A percentile compares a stretch with the other conserved stretches of the same genome.
phyloP scores from a whole-genome alignment of 1,284 basidiomycete genomes.

The Apiotrichum laibachii region DNA sequence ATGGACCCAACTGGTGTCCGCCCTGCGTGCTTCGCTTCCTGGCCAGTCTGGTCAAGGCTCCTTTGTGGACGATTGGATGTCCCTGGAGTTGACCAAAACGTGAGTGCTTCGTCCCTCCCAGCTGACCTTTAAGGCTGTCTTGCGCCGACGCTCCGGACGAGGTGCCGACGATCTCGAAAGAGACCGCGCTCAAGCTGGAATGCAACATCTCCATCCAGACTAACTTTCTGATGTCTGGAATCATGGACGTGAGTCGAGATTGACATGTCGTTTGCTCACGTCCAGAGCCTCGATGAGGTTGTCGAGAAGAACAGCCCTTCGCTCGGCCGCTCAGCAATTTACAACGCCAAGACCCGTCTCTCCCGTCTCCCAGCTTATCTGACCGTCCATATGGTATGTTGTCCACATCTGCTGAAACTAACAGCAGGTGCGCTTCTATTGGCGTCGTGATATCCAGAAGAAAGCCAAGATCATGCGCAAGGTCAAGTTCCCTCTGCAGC shows the following conservation, averaged over 20 bases:
- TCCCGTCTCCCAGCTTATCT: slow-evolving; percentile 71
- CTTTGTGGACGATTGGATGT: slow-evolving; percentile 83
- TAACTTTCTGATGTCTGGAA: slow-evolving; percentile 86
- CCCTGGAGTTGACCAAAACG: slow-evolving; percentile 76
- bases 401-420: slow-evolving; percentile 61
- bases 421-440: slow-evolving; percentile 72
- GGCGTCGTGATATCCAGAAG: slow-evolving; percentile 85
- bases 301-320: slow-evolving; percentile 81
- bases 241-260: slow-evolving; percentile 65
- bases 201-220: slow-evolving; percentile 86
- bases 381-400: slow-evolving; percentile 35
- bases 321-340: slow-evolving; percentile 75
- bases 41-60: slow-evolving; percentile 49
- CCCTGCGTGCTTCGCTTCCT: slow-evolving; percentile 64
- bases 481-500: slow-evolving; percentile 80
- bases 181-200: slow-evolving; percentile 82
- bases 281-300: slow-evolving; percentile 74
- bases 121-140: slow-evolving; percentile 58
- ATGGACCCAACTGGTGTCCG: slow-evolving; percentile 78
- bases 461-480: slow-evolving; percentile 93
- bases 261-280: not conserved
- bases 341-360: slow-evolving; percentile 78
- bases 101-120: slow-evolving; percentile 52
- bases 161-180: slow-evolving; percentile 61
- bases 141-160: slow-evolving; percentile 81